Base-by-base conservation (phyloP, 1,284 basidiomycete species). In the Leccinum angustisporum region DNA sequence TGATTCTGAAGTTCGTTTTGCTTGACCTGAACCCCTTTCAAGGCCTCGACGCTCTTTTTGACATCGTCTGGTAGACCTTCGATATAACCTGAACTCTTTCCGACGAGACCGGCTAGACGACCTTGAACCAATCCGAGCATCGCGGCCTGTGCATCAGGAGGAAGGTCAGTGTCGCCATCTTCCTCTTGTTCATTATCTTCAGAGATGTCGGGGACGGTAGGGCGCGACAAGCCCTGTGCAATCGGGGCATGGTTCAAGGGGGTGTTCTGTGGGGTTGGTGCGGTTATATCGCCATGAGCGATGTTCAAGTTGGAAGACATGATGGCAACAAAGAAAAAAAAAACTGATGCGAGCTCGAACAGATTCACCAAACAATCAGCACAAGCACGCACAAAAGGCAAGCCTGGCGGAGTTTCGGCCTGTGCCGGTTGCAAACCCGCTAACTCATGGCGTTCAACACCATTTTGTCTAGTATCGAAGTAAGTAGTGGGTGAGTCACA, bases 21-120 rank as follows among this genome's bases (percentile, higher is more conserved):
- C 81, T 96, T 91, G 68, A 88, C 88, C 78, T 98, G 96, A 52
- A 99, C 84, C 63, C 95, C 97, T 78, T 98, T 97, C 72, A 99
- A 83, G 46, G 90, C 97, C 79, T 97, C 92, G 72, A 98, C 81
- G 71, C 89, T 91, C 75, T 89, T 83, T 79, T 92, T 94, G 70
- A 97, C 87, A 61, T 90, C 86, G 54, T 83, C 78, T 13, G 96
- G 93, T 54, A 98, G 86, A 70, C 83, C 85, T 81, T 98, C 94
- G 76, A 95, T 83, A 78, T 94, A 94, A 43, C 92, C 93, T 10
- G 91, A 93, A 67, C 90, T 91, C 71, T 86, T 85, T 64, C 92
- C 92, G 67, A 94, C 80, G 52, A 95, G 83, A 67, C 79, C 79
- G 54, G 81, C 82, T 59, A 95, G 85, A 72, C 83, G 84, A 66